Evolutionary conservation across 176 grass and related monocot genomes (phyloP).

Genomic region (Cenchrus americanus): DNA sequence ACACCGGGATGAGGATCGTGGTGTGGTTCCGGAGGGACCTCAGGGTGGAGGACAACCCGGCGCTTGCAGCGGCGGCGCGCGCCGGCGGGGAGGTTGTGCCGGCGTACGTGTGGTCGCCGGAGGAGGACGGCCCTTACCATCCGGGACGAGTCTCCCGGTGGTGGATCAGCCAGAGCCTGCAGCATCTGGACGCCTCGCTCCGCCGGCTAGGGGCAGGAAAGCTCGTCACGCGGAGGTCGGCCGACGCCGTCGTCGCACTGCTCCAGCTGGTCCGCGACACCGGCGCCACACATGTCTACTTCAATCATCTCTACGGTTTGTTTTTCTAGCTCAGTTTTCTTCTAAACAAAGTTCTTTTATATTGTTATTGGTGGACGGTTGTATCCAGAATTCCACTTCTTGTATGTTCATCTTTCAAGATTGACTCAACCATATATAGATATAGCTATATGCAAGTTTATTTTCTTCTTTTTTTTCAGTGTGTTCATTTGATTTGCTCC

Average conservation of each 20-base stretch:
- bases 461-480: conserved; percentile 14
- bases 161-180: conserved; percentile 85
- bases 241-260: conserved; percentile 66
- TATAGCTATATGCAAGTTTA: neutral
- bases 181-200: conserved; percentile 79
- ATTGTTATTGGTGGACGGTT: neutral
- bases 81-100: conserved; percentile 66
- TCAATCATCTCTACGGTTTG: conserved; percentile 94
- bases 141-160: conserved; percentile 83
- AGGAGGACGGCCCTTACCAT: conserved; percentile 78
- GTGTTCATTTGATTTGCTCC: conserved; percentile 20
- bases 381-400: neutral
- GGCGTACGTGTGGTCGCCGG: conserved; percentile 80
- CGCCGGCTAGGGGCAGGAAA: conserved; percentile 65
- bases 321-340: conserved; percentile 22
- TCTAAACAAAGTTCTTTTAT: conserved; percentile 7
- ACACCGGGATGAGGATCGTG: conserved; percentile 50
- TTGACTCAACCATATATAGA: neutral
- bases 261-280: conserved; percentile 71
- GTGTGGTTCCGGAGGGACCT: conserved; percentile 93
- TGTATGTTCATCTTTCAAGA: neutral
- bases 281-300: conserved; percentile 84
- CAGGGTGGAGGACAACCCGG: conserved; percentile 87
- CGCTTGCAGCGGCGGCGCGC: conserved; percentile 66
- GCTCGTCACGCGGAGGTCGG: conserved; percentile 67